Evolutionary conservation across 352 stramenopile genomes (phyloP).

Genomic region (Plasmopara muralis): DNA sequence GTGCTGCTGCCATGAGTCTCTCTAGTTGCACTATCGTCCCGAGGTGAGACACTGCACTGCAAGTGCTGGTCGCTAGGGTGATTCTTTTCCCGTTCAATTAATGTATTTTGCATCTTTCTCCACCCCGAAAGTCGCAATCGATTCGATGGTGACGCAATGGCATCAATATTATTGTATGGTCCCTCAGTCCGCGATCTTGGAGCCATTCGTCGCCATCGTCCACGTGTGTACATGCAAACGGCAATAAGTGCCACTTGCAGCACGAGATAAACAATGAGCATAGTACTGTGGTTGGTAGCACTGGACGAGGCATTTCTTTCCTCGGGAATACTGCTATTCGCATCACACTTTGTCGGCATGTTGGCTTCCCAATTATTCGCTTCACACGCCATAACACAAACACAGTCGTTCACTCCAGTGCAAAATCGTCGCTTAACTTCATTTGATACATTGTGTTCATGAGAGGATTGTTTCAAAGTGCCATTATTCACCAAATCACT

Average conservation of each 20-base stretch:
- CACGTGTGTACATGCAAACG: slow-evolving; percentile 53
- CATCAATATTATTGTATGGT: slow-evolving; percentile 68
- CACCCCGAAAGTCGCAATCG: slow-evolving; percentile 58
- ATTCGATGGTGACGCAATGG: slow-evolving; percentile 64
- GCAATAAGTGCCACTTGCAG: slow-evolving; percentile 53
- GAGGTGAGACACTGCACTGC: slow-evolving; percentile 23
- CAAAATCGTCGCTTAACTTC: slow-evolving; percentile 50
- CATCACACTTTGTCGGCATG: slow-evolving; percentile 42
- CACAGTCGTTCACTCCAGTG: slow-evolving; percentile 40
- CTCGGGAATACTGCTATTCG: slow-evolving; percentile 11
- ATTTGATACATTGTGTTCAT: slow-evolving; percentile 24
- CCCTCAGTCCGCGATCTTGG: slow-evolving; percentile 21
- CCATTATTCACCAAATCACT: slow-evolving; percentile 27
- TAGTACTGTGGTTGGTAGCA: slow-evolving; percentile 39
- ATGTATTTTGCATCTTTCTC: slow-evolving; percentile 38
- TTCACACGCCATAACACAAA: slow-evolving; percentile 62
- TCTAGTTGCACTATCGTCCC: slow-evolving; percentile 7
- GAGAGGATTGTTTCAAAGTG: slow-evolving; percentile 12
- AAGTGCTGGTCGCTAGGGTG: slow-evolving; percentile 20
- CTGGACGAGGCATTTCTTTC: slow-evolving; percentile 8
- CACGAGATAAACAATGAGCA: slow-evolving; percentile 64
- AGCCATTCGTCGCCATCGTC: slow-evolving; percentile 29
- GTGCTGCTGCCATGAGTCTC: slow-evolving; percentile 3
- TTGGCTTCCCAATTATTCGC: slow-evolving; percentile 42
- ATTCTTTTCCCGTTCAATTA: slow-evolving; percentile 59